phyloP scores from a whole-genome alignment of 306 rosid species.

The Abrus precatorius region DNA sequence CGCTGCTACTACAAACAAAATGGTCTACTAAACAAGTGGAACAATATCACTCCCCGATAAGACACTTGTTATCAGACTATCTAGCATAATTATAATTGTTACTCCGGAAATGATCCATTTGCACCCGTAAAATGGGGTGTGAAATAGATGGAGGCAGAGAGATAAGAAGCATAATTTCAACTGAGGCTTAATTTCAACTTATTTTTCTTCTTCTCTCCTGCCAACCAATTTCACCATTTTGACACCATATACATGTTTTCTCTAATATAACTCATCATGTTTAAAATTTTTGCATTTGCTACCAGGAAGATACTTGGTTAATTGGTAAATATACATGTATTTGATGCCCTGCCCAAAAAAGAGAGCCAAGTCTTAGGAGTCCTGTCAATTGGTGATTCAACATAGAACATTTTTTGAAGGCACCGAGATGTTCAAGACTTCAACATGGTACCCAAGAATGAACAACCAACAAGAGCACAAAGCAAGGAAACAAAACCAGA shows the following conservation, averaged over 20 bases:
- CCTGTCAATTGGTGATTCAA: too few relatives aligned
- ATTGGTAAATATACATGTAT: too few relatives aligned
- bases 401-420: not conserved
- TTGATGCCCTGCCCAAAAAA: too few relatives aligned
- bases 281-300: constrained; percentile 14
- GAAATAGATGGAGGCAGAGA: too few relatives aligned
- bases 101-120: too few relatives aligned
- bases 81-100: not conserved
- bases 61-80: not conserved
- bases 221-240: constrained; percentile 13
- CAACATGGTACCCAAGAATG: not conserved
- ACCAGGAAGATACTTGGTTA: not conserved
- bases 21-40: not conserved
- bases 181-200: too few relatives aligned
- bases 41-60: not conserved
- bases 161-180: too few relatives aligned
- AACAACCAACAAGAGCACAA: not conserved
- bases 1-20: not conserved
- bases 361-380: too few relatives aligned
- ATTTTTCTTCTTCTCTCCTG: not conserved
- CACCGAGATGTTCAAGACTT: constrained; percentile 11
- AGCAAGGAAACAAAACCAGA: not conserved
- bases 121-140: too few relatives aligned
- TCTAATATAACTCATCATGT: not conserved
- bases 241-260: not conserved